Base-by-base conservation (phyloP, 192 early-diverging fungal species). In the Chytriomyces sp. region DNA sequence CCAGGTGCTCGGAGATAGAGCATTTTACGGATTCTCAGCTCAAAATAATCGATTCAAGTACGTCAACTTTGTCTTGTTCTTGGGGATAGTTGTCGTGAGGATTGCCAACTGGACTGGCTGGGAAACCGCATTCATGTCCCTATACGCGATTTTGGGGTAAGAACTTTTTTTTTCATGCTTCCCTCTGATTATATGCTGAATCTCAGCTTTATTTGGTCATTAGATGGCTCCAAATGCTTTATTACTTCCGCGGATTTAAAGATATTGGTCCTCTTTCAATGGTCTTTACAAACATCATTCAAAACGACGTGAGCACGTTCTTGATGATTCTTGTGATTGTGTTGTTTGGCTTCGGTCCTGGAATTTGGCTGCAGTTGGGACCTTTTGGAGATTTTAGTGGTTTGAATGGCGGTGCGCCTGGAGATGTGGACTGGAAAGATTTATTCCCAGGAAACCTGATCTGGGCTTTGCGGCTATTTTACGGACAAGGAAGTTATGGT, bases 301-400 rank as follows among this genome's bases (percentile, higher is more conserved):
- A 43, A 9, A 61, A 53, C 20, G 67, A 77, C 47, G 50, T 70
- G 49, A n/a, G 26, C 20, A 28, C 13, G 9, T 77, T 68, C 45
- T 18, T 63, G 11, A 53, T 63, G 43, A 69, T 69, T 62, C 16
- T 50, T 23, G 10, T 44, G 8, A 61, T 77, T 47, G 67, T 70
- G n/a, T 59, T 70, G 24, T 45, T 16, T 60, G 76, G 76, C 7
- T 77, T 77, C 48, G 46, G 50, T 61, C 44, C 50, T 6, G 66
- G 67, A 6, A 28, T 77, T 16, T 77, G 67, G 67, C 67, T 77
- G 50, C 76, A 77, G 59, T 62, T 77, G 65, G 75, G 23, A 64
- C 76, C 67, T 5, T 77, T 23, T 49, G 76, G 67, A 13, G 49
- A 20, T 10, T 10, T 35, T 2, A 59, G 20, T 6, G n/a, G 16